A percentile compares a stretch with the other conserved stretches of the same genome.
phyloP scores from a whole-genome alignment of 345 rosid species.

The Hibiscus syriacus region DNA sequence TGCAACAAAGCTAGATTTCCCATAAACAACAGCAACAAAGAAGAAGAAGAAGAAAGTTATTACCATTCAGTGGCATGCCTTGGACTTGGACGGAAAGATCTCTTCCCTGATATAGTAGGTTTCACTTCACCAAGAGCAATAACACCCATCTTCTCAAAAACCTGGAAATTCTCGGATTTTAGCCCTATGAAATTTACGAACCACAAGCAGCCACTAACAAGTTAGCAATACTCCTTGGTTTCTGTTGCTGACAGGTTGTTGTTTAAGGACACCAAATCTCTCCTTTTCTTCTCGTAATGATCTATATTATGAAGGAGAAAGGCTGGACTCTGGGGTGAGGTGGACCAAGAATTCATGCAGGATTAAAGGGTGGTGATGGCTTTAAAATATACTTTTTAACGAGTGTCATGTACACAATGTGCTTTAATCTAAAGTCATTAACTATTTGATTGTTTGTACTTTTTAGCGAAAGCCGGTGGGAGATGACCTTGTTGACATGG shows the following conservation, averaged over 20 bases:
- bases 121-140: slow-evolving; percentile 68
- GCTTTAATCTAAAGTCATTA: slow-evolving; percentile 36
- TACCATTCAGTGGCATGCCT: slow-evolving; percentile 99
- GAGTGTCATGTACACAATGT: slow-evolving; percentile 26
- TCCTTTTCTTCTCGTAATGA: background rate
- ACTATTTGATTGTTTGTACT: too few relatives aligned
- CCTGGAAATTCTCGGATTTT: slow-evolving; percentile 23
- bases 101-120: slow-evolving; percentile 79
- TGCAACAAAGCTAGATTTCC: background rate
- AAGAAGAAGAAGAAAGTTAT: slow-evolving; percentile 16
- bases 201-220: background rate
- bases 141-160: slow-evolving; percentile 54
- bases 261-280: too few relatives aligned
- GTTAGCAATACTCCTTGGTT: background rate
- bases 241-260: slow-evolving; percentile 18
- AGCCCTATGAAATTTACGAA: slow-evolving; percentile 12
- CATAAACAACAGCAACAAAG: background rate
- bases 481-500: too few relatives aligned
- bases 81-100: slow-evolving; percentile 77
- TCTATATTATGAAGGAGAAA: slow-evolving; percentile 11
- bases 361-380: slow-evolving; percentile 17
- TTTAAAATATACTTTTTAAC: slow-evolving; percentile 21
- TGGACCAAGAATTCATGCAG: slow-evolving; percentile 31
- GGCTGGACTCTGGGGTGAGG: slow-evolving; percentile 22
- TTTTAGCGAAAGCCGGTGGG: slow-evolving; percentile 18